Conservation (phyloP, 306 rosid genomes). For the Cercis canadensis region DNA sequence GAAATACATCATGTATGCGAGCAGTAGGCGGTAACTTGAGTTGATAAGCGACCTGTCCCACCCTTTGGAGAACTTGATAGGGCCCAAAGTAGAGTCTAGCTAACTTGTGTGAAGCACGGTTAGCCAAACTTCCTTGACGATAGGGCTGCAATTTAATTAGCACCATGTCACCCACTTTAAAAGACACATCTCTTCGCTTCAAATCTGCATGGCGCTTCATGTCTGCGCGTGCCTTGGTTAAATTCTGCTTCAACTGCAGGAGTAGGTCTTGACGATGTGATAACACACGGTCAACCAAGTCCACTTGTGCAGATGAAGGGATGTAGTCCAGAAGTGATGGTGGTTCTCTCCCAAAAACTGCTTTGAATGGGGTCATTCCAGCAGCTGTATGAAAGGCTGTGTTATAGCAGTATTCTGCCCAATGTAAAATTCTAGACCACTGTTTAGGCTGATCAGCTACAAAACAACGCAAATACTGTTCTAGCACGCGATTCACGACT, state of each 20-base stretch:
- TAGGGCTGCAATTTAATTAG: no score
- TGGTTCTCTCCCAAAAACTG: not conserved
- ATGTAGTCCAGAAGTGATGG: no score
- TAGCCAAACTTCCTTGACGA: not conserved
- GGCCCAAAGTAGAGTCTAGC: not conserved
- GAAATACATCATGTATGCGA: no score
- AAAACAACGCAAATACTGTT: not conserved
- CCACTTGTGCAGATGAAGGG: no score
- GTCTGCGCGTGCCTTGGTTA: not conserved
- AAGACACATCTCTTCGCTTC: not conserved
- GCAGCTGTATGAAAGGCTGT: not conserved
- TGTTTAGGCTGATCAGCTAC: not conserved
- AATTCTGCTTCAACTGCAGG: not conserved
- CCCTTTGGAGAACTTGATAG: not conserved
- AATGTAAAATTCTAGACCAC: not conserved
- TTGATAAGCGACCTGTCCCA: not conserved
- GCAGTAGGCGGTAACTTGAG: not conserved
- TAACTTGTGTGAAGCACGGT: not conserved
- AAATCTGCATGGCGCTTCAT: not conserved
- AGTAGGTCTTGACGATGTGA: not conserved
- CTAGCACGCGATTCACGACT: not conserved
- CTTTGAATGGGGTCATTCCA: not conserved
- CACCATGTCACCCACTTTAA: no score
- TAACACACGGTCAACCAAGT: not conserved
- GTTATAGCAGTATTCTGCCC: not conserved